Base-by-base conservation (phyloP, 129 eudicot species). In the Silybum marianum region DNA sequence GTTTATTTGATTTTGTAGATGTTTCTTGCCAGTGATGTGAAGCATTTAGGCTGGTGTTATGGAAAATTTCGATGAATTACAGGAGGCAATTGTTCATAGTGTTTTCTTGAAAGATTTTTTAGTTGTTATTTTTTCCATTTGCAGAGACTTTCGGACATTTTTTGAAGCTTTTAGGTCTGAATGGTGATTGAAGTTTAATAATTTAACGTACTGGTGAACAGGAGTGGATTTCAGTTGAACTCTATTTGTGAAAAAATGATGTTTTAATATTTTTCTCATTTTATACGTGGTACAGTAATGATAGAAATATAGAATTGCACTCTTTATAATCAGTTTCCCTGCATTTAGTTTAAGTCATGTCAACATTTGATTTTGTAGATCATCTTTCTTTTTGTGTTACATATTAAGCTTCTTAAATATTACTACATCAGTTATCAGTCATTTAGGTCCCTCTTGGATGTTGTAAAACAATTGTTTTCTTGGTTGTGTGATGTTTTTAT, bases 131-230 rank as follows among this genome's bases (percentile, higher is more conserved):
- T 62, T 60, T 72, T 72, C 23, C 3, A 12, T 78, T 77, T 83
- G 18, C 32, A 63, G 60, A 13, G 65, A 32, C 75, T 66, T 38
- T 81, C 10, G 36, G 34, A 6, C 23, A 11, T 62, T 28, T 24
- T 70, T 71, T 83, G n/a, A 40, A 26, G 9, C 3, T 79, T 68
- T 84, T 84, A 80, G 84, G 78, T 32, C 60, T 80, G 38, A 48
- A 73, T 51, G 40, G 34, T 23, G 40, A 68, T 40, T 36, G 39
- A 76, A 74, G 25, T 19, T 44, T 36, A 67, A 19, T 24, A 42
- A 81, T 39, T 42, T 11, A 19, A 11, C 9, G 2, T 36, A 81
- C 11, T 24, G 75, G 10, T 26, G 16, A 66, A 65, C 67, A 38
- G 40, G 69, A 75, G 79, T 46, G 13, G 85, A 82, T 66, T 82